A percentile compares a stretch with the other conserved stretches of the same genome.
phyloP scores from a whole-genome alignment of 202 grass and related monocot genomes.

The Schoenoplectus tabernaemontani region DNA sequence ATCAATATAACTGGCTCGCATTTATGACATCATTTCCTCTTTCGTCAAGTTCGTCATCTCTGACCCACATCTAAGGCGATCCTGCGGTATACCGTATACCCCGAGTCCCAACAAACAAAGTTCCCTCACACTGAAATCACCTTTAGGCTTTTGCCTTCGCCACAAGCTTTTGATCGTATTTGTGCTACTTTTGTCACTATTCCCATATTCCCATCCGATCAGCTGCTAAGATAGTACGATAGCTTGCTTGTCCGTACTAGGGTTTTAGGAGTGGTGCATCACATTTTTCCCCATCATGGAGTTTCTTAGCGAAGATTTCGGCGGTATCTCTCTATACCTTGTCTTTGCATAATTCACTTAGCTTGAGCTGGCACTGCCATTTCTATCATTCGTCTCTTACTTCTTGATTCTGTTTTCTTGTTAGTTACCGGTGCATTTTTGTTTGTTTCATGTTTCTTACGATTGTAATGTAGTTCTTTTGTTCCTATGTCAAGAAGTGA shows the following conservation, averaged over 20 bases:
- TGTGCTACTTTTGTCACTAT: background rate
- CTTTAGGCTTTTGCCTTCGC: background rate
- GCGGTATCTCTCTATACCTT: background rate
- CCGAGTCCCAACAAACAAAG: background rate
- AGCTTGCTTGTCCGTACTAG: background rate
- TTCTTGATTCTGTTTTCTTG: background rate
- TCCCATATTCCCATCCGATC: background rate
- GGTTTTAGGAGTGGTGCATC: slow-evolving; percentile 15
- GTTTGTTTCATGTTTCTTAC: background rate
- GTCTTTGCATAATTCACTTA: background rate
- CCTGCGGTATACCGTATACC: background rate
- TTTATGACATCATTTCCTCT: background rate
- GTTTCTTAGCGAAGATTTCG: background rate
- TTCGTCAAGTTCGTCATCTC: background rate
- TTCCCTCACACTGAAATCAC: background rate
- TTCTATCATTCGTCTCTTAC: too few relatives aligned
- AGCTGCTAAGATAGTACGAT: too few relatives aligned
- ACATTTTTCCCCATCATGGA: background rate
- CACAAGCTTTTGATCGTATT: background rate
- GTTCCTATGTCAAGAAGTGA: background rate
- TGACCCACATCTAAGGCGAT: too few relatives aligned
- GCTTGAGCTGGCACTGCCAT: background rate
- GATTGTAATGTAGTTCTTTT: background rate
- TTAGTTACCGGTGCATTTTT: background rate
- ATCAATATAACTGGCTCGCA: background rate